phyloP scores from a whole-genome alignment of 805 yeast genomes.

The Teunomyces gatunensis region DNA sequence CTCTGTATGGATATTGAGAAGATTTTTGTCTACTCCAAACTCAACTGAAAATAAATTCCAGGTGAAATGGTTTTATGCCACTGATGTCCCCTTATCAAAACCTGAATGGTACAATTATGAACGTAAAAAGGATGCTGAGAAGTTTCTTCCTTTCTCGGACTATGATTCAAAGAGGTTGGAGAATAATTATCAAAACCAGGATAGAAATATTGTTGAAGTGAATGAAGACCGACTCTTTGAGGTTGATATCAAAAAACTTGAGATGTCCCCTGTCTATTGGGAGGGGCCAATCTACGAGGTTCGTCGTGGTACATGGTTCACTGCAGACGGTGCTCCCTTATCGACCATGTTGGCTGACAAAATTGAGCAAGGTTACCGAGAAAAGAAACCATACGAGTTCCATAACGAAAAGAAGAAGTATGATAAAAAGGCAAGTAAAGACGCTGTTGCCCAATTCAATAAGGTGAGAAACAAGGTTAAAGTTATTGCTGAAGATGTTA shows the following conservation, averaged over 20 bases:
- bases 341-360: conserved; percentile 47
- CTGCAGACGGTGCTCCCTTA: conserved; percentile 55
- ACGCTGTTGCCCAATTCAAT: conserved; percentile 18
- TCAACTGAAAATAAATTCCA: neutral
- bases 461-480: conserved; percentile 7
- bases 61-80: conserved; percentile 76
- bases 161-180: conserved; percentile 67
- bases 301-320: conserved; percentile 84
- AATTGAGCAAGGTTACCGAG: conserved; percentile 55
- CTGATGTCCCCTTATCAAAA: conserved; percentile 69
- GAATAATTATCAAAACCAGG: conserved; percentile 31
- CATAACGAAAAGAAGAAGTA: conserved; percentile 2
- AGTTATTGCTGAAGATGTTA: conserved; percentile 10
- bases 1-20: neutral
- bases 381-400: conserved; percentile 16
- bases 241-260: conserved; percentile 58
- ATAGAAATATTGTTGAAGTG: conserved; percentile 47
- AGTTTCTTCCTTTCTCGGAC: conserved; percentile 65
- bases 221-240: conserved; percentile 78
- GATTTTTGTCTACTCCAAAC: neutral
- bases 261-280: conserved; percentile 77
- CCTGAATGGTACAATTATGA: conserved; percentile 59
- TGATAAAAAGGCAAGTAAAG: conserved; percentile 11
- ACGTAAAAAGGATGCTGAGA: conserved; percentile 49
- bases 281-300: conserved; percentile 82